A percentile compares a stretch with the other conserved stretches of the same genome.
Conservation (phyloP, 1,139 yeast genomes). For the Suhomyces anneliseae region DNA sequence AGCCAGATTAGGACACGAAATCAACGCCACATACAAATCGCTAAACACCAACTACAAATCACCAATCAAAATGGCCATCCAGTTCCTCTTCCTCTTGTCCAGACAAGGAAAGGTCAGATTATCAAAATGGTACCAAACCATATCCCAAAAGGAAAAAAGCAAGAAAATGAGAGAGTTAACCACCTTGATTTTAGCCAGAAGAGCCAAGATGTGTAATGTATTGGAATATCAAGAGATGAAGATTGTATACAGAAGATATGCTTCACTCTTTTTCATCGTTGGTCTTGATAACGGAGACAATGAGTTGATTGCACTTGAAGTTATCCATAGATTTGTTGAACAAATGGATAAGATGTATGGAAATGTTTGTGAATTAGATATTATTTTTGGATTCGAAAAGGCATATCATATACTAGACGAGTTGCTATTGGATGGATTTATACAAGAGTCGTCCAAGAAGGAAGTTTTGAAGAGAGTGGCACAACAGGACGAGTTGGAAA, state of each 20-base stretch:
- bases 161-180: conserved; percentile 84
- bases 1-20: background rate
- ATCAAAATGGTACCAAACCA: conserved; percentile 88
- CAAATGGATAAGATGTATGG: conserved; percentile 96
- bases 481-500: conserved; percentile 77
- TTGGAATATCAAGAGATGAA: conserved; percentile 87
- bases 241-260: conserved; percentile 87
- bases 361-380: conserved; percentile 92
- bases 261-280: conserved; percentile 84
- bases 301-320: conserved; percentile 81
- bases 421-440: conserved; percentile 75
- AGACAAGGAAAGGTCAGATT: conserved; percentile 94
- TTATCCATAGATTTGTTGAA: conserved; percentile 91
- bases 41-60: background rate
- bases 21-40: background rate
- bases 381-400: conserved; percentile 90
- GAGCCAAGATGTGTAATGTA: conserved; percentile 95
- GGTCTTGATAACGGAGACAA: conserved; percentile 85
- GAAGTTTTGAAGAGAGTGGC: conserved; percentile 76
- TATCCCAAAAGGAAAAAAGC: conserved; percentile 78
- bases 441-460: conserved; percentile 80
- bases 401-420: conserved; percentile 94
- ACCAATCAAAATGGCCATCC: conserved; percentile 56
- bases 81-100: conserved; percentile 76
- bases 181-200: conserved; percentile 77